Conservation (phyloP, 345 rosid genomes). For the Populus tremula region DNA sequence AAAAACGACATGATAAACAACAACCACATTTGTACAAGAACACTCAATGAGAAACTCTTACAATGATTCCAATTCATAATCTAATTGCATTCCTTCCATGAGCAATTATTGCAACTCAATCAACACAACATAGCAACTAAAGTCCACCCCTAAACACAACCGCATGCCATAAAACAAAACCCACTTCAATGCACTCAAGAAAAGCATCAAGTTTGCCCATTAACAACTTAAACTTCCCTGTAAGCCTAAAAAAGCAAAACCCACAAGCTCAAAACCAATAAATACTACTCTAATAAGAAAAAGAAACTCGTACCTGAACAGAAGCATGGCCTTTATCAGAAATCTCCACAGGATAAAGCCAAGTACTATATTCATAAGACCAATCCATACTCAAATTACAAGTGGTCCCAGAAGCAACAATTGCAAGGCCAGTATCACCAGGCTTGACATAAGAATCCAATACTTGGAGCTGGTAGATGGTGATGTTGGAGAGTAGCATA, state of each 20-base stretch:
- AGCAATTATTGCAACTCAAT: neutral
- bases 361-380: slow-evolving; percentile 64
- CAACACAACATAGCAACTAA: neutral
- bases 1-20: neutral
- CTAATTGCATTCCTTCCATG: neutral
- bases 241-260: neutral
- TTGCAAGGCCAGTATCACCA: slow-evolving; percentile 73
- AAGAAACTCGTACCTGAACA: slow-evolving; percentile 57
- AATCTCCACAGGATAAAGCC: slow-evolving; percentile 70
- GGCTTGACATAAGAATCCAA: slow-evolving; percentile 64
- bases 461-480: slow-evolving; percentile 64
- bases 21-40: neutral
- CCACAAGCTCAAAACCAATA: neutral
- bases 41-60: neutral
- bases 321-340: slow-evolving; percentile 74
- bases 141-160: neutral
- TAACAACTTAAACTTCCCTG: neutral
- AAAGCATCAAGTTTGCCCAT: neutral
- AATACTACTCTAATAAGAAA: neutral
- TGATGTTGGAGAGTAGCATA: slow-evolving; percentile 60
- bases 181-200: neutral
- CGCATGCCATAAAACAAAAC: neutral
- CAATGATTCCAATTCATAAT: neutral
- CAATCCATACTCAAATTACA: slow-evolving; percentile 87
- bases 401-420: slow-evolving; percentile 77